A percentile compares a stretch with the other conserved stretches of the same genome.
These are phyloP conservation scores for Eutypa lata DNA, from an alignment of 2,329 filamentous ascomycete genomes.

Conservation along the genomic window DNA sequence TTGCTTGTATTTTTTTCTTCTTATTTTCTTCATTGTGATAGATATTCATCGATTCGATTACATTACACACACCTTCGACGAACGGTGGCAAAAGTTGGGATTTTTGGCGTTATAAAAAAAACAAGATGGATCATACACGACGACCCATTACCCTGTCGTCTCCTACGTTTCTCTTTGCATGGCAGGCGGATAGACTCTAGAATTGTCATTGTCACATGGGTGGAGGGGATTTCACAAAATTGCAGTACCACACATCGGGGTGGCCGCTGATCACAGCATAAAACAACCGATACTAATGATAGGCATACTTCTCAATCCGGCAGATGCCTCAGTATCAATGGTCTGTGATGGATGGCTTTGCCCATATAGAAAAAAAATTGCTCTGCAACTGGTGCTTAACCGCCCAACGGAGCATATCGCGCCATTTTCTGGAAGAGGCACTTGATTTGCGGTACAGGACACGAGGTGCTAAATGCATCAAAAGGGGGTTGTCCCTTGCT, in stretches of 20 bases:
- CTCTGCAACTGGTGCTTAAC: not conserved
- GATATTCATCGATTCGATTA: conserved; percentile 22
- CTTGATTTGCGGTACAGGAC: not conserved
- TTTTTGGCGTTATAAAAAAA: conserved; percentile 29
- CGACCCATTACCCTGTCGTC: conserved; percentile 12
- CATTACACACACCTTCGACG: conserved; percentile 27
- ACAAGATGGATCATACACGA: conserved; percentile 12
- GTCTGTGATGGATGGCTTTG: not conserved
- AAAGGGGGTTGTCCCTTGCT: no score
- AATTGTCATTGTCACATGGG: conserved; percentile 1
- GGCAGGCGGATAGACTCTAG: conserved; percentile 10
- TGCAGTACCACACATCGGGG: not conserved
- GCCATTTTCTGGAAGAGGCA: not conserved
- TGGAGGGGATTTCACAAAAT: not conserved
- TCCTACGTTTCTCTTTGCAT: conserved; percentile 7
- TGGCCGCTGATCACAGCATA: not conserved
- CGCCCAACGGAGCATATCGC: not conserved
- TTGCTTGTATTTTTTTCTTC: conserved; percentile 3
- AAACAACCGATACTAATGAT: not conserved
- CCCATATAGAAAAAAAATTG: not conserved
- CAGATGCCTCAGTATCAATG: not conserved
- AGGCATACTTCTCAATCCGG: not conserved
- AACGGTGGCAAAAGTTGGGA: conserved; percentile 28
- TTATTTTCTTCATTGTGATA: conserved; percentile 22
- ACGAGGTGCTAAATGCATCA: not conserved